Evolutionary conservation across 441 rosid genomes (phyloP).

Genomic region (Adansonia rubrostipa): DNA sequence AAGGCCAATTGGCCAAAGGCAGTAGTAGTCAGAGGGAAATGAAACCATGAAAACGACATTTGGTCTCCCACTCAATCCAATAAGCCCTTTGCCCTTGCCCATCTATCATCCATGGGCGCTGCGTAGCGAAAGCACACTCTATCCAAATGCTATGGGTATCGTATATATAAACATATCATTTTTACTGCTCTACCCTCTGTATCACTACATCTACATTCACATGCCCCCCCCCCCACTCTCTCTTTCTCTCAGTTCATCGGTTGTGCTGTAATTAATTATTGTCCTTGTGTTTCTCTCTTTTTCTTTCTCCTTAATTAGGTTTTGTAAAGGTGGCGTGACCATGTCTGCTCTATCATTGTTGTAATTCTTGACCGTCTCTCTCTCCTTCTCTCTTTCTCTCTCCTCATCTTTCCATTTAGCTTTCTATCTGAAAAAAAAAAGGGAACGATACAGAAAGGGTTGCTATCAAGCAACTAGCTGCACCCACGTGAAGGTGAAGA

Average conservation of each 20-base stretch:
- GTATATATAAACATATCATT: no score
- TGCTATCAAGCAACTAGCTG: conserved; percentile 47
- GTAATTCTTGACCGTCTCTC: background rate
- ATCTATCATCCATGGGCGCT: conserved; percentile 17
- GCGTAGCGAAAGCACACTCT: conserved; percentile 28
- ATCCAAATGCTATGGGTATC: background rate
- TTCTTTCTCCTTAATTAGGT: conserved; percentile 24
- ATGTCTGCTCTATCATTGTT: conserved; percentile 26
- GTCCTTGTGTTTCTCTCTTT: conserved; percentile 41
- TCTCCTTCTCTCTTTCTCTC: background rate
- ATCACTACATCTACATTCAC: background rate
- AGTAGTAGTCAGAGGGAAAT: conserved; percentile 30
- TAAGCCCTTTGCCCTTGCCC: conserved; percentile 18
- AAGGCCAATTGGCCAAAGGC: background rate
- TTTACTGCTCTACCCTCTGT: no score
- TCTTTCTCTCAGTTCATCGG: background rate
- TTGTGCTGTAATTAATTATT: conserved; percentile 32
- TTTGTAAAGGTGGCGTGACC: conserved; percentile 37
- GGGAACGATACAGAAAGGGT: conserved; percentile 27
- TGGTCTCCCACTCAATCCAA: conserved; percentile 48
- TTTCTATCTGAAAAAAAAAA: conserved; percentile 25
- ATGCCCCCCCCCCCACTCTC: conserved; percentile 1
- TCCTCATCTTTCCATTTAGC: background rate
- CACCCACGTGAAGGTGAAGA: conserved; percentile 36
- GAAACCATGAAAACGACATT: conserved; percentile 34